phyloP scores from a whole-genome alignment of 495 filamentous ascomycete species.

The Pyrenopolyporus hunteri region DNA sequence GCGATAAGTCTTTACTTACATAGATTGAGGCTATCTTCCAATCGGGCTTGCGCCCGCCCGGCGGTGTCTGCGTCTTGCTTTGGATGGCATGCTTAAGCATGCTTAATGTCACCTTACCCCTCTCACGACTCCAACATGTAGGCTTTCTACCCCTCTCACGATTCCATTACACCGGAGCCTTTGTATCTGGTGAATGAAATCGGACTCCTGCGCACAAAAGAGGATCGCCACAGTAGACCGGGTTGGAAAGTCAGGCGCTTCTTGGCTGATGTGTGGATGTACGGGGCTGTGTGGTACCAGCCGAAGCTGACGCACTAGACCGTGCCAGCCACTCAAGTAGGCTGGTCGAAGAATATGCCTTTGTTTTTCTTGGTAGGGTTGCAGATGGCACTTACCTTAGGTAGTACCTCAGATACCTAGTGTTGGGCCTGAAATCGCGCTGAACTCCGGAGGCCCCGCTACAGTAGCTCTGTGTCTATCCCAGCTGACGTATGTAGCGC shows the following conservation, averaged over 20 bases:
- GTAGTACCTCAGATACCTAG: constrained; percentile 19
- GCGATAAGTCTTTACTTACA: background rate
- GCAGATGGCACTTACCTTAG: too few relatives aligned
- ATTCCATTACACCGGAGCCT: too few relatives aligned
- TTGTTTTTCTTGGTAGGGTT: constrained; percentile 1
- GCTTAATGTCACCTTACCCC: constrained; percentile 40
- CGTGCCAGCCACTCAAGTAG: too few relatives aligned
- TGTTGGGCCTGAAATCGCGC: constrained; percentile 33
- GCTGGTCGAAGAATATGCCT: background rate
- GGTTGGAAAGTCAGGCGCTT: constrained; percentile 27
- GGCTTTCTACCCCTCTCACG: background rate
- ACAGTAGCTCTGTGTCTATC: constrained; percentile 12
- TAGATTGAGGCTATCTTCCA: background rate
- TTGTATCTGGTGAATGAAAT: too few relatives aligned
- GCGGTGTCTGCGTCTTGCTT: background rate
- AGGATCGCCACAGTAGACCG: background rate
- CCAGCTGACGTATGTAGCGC: background rate
- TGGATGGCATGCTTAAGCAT: constrained; percentile 27
- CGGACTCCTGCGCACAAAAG: too few relatives aligned
- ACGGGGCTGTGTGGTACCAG: constrained; percentile 24
- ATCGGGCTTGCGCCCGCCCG: constrained; percentile 25
- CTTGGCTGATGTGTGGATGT: constrained; percentile 12
- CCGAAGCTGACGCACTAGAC: constrained; percentile 20
- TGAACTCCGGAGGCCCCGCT: constrained; percentile 30
- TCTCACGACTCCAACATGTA: constrained; percentile 26